Conservation (phyloP, 176 grass and related monocot genomes). For the Triticum urartu region DNA sequence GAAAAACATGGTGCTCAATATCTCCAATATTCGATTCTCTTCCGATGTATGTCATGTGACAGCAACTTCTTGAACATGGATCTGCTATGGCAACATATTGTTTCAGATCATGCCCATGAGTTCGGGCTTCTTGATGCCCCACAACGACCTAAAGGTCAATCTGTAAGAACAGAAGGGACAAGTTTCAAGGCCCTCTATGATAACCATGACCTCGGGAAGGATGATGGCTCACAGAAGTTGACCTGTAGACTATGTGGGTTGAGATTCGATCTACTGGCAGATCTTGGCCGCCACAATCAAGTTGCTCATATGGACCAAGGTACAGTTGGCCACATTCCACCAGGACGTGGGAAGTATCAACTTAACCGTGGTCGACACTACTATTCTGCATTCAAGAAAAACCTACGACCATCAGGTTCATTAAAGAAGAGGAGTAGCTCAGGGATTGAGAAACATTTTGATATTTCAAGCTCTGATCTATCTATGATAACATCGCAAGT, state of each 20-base stretch:
- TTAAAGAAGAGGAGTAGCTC: constrained; percentile 59
- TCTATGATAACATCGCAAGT: constrained; percentile 37
- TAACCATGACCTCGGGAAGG: constrained; percentile 41
- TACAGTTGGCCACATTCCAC: constrained; percentile 39
- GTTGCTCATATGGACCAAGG: constrained; percentile 63
- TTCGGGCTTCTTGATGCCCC: constrained; percentile 58
- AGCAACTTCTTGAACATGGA: constrained; percentile 79
- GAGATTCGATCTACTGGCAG: constrained; percentile 75
- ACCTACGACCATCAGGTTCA: constrained; percentile 45
- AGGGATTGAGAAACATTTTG: constrained; percentile 55
- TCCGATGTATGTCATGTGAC: constrained; percentile 84
- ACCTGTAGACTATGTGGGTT: constrained; percentile 73
- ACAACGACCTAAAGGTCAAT: constrained; percentile 42
- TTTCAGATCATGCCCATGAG: constrained; percentile 74
- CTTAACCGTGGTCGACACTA: constrained; percentile 75
- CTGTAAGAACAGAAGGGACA: constrained; percentile 46
- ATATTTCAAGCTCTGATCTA: constrained; percentile 37
- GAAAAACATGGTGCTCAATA: constrained; percentile 79
- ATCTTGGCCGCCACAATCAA: constrained; percentile 83
- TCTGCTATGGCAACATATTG: constrained; percentile 86
- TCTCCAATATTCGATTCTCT: constrained; percentile 79
- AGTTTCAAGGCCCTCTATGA: constrained; percentile 34
- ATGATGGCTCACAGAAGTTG: constrained; percentile 59
- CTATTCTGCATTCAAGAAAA: constrained; percentile 78
- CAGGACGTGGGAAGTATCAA: constrained; percentile 77